Conservation (phyloP, 352 stramenopile species). For the Aphanomyces invadans region DNA sequence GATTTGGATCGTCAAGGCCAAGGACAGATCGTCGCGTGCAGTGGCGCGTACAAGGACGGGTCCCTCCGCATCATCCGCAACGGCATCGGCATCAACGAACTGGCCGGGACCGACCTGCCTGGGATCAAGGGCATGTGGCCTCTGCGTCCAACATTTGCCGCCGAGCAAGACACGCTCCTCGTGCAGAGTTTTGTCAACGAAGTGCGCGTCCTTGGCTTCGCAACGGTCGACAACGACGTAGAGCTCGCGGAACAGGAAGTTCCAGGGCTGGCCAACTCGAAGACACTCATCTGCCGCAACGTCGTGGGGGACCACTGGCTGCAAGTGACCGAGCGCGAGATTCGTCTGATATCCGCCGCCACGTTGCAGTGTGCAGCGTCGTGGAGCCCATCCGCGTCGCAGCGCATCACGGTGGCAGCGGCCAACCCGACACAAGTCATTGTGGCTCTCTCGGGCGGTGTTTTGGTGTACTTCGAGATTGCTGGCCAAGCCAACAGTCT, state of each 20-base stretch:
- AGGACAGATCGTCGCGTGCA: slow-evolving; percentile 95
- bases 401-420: slow-evolving; percentile 73
- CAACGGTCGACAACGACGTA: slow-evolving; percentile 58
- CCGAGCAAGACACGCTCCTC: slow-evolving; percentile 91
- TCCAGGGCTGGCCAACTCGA: slow-evolving; percentile 66
- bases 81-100: slow-evolving; percentile 97
- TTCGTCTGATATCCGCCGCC: slow-evolving; percentile 80
- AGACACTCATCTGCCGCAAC: slow-evolving; percentile 93
- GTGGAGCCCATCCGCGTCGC: slow-evolving; percentile 59
- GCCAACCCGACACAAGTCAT: slow-evolving; percentile 90
- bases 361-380: slow-evolving; percentile 54
- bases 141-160: slow-evolving; percentile 77
- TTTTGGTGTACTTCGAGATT: slow-evolving; percentile 84
- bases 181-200: slow-evolving; percentile 95
- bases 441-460: slow-evolving; percentile 83
- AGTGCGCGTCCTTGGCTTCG: slow-evolving; percentile 94
- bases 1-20: slow-evolving; percentile 91
- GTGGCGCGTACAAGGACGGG: slow-evolving; percentile 92
- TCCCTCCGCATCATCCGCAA: slow-evolving; percentile 97
- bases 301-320: slow-evolving; percentile 80
- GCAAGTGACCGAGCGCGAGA: slow-evolving; percentile 91
- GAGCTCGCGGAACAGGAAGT: slow-evolving; percentile 91
- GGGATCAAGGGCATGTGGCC: slow-evolving; percentile 98
- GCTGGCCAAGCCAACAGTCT: slow-evolving; percentile 47
- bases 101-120: slow-evolving; percentile 90